phyloP scores from a whole-genome alignment of 2,329 filamentous ascomycete genomes.

The Ophiostoma montium region DNA sequence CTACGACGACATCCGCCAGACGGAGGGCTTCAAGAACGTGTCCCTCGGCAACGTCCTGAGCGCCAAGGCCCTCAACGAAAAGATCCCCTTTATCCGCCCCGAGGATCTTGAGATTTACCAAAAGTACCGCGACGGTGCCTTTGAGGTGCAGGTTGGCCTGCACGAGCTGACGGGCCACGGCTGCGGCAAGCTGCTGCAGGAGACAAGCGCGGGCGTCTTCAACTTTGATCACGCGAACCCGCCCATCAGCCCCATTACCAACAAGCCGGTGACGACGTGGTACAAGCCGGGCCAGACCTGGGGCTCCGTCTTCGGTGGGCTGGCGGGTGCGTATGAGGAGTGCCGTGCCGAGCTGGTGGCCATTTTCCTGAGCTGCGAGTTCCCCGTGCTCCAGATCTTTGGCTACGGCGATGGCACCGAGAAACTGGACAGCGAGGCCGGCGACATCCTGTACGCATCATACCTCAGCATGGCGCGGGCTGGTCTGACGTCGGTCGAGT shows the following conservation, averaged over 20 bases:
- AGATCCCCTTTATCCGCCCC: conserved; percentile 76
- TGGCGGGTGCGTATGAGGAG: conserved; percentile 84
- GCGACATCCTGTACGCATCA: conserved; percentile 73
- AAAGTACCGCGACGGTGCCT: conserved; percentile 72
- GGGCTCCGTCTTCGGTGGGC: conserved; percentile 79
- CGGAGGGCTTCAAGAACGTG: conserved; percentile 82
- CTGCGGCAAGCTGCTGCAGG: conserved; percentile 85
- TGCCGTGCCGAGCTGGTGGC: conserved; percentile 89
- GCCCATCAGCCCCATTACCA: conserved; percentile 65
- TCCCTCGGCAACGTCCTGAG: conserved; percentile 85
- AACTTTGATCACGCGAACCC: conserved; percentile 81
- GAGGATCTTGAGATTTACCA: conserved; percentile 66
- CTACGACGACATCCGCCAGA: conserved; percentile 67
- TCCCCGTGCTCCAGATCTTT: conserved; percentile 77
- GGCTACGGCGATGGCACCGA: conserved; percentile 68
- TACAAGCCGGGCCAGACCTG: conserved; percentile 95
- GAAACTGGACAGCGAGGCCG: conserved; percentile 62
- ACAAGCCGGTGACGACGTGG: conserved; percentile 67
- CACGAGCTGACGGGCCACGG: conserved; percentile 82
- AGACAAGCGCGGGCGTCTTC: conserved; percentile 65
- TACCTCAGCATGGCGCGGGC: conserved; percentile 92
- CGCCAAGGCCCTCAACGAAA: conserved; percentile 84
- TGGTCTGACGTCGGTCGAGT: conserved; percentile 77
- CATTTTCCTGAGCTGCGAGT: conserved; percentile 83
- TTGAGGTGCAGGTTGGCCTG: conserved; percentile 90